These are phyloP conservation scores for Pseudocercospora cruenta DNA, from an alignment of 2,329 filamentous ascomycete genomes.

Conservation along the genomic window DNA sequence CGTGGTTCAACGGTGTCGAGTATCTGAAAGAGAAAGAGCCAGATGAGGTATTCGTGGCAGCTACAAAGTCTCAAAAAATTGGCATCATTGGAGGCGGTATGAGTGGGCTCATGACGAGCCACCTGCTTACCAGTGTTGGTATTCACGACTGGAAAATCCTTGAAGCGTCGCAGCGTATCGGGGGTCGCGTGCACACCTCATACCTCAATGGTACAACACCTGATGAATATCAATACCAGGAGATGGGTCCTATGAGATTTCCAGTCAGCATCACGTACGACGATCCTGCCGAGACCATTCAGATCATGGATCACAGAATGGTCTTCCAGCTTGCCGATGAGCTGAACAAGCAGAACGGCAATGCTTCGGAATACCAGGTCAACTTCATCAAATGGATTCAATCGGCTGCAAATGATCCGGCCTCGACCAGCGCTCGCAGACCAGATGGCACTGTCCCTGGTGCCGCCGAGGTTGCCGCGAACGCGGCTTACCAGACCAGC, in stretches of 20 bases:
- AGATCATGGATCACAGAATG: conserved; percentile 66
- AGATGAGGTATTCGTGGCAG: conserved; percentile 50
- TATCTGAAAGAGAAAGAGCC: conserved; percentile 61
- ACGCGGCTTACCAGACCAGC: conserved; percentile 39
- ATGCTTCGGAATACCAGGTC: conserved; percentile 53
- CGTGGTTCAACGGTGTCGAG: conserved; percentile 69
- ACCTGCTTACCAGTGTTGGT: conserved; percentile 56
- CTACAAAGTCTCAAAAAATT: conserved; percentile 61
- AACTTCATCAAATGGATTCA: conserved; percentile 69
- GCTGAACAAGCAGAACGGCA: conserved; percentile 63
- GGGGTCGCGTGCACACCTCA: conserved; percentile 66
- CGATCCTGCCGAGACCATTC: conserved; percentile 58
- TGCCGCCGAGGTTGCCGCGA: conserved; percentile 50
- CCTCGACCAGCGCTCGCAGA: conserved; percentile 53
- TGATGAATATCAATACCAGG: conserved; percentile 68
- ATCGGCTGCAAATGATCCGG: conserved; percentile 57
- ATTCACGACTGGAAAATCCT: conserved; percentile 65
- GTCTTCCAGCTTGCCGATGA: conserved; percentile 66
- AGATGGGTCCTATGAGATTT: conserved; percentile 69
- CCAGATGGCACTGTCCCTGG: conserved; percentile 60
- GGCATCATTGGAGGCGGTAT: conserved; percentile 70
- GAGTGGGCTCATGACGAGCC: conserved; percentile 64
- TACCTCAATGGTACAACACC: conserved; percentile 63
- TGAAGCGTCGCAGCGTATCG: conserved; percentile 63
- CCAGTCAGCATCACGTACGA: conserved; percentile 56